Base-by-base conservation (phyloP, 2,329 filamentous ascomycete genomes). In the Paecilomyces sp. region DNA sequence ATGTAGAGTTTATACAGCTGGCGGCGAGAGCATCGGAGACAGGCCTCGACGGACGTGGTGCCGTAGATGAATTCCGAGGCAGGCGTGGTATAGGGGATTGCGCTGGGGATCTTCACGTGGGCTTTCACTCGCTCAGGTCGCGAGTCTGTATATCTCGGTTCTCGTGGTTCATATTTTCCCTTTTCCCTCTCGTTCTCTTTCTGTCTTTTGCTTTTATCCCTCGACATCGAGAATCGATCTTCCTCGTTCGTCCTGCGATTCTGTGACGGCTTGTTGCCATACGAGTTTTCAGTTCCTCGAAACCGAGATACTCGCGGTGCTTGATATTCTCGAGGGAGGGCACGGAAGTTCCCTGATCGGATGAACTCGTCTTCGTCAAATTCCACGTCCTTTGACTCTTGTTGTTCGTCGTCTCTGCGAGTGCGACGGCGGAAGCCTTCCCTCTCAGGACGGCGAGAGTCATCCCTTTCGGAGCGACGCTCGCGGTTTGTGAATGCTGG, bases 41-140 rank as follows among this genome's bases (percentile, higher is more conserved):
- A 92, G 22, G 92, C 89, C 63, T 89, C 82, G 24, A 97, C 91
- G 1, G 90, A 86, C 1, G 89, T 90, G 53, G 84, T 85, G 5
- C 94, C 94, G 70, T 96, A 97, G 1, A 99, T 80, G 67, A 97
- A 97, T 62, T 96, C 89, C 0, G 92, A 96, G 4, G 91, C 90
- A 0, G 93, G 89, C 0, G 91, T 95, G 0, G 90, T 91, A 70
- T 93, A 88, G 1, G 86, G 85, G 18, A 89, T 80, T 6, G 77
- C 71, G 3, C 75, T 60, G 0, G 79, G 79, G 1, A 76, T 70
- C 60, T 65, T 72, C 53, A 76, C 70, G 50, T 72, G 62, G 18
- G 66, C 59, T 50, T 72, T 74, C 9, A 74, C 65, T 51, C 68
- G 65, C 61, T 75, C 72, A 24, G 73, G 73, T 31, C 62, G 60